Conservation (phyloP, 176 grass and related monocot genomes). For the Aegilops sharonensis region DNA sequence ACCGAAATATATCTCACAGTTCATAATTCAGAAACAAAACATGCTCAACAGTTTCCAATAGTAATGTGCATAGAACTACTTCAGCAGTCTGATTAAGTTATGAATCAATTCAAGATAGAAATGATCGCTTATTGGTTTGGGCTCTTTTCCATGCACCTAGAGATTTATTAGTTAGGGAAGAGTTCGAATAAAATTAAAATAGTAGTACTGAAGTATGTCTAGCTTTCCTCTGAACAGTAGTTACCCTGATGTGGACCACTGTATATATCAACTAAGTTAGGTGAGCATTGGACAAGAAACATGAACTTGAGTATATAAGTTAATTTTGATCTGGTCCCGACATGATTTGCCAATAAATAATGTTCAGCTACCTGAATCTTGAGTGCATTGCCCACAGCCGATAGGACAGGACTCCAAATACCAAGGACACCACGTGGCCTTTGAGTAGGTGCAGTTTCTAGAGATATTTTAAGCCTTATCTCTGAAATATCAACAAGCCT, state of each 20-base stretch:
- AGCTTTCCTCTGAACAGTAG: background rate
- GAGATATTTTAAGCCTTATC: constrained; percentile 89
- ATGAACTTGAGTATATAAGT: background rate
- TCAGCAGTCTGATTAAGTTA: background rate
- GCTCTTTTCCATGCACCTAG: background rate
- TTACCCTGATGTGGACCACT: background rate
- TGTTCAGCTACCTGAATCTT: constrained; percentile 84
- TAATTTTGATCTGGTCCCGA: background rate
- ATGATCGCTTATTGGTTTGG: background rate
- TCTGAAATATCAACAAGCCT: constrained; percentile 97
- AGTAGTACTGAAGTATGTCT: background rate
- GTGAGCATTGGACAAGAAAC: background rate
- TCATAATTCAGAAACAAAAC: constrained; percentile 12
- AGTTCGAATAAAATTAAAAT: background rate
- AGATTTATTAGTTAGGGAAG: background rate
- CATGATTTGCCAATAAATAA: constrained; percentile 20
- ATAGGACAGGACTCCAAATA: constrained; percentile 90
- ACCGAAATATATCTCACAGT: background rate
- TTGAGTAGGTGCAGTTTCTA: constrained; percentile 94
- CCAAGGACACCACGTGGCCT: constrained; percentile 89
- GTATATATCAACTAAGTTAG: background rate
- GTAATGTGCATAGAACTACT: background rate
- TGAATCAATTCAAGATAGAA: background rate
- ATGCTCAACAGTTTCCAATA: background rate
- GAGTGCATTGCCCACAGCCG: constrained; percentile 94